A percentile compares a stretch with the other conserved stretches of the same genome.
Conservation (phyloP, 2,329 filamentous ascomycete species). For the Colletotrichum chrysophilum region DNA sequence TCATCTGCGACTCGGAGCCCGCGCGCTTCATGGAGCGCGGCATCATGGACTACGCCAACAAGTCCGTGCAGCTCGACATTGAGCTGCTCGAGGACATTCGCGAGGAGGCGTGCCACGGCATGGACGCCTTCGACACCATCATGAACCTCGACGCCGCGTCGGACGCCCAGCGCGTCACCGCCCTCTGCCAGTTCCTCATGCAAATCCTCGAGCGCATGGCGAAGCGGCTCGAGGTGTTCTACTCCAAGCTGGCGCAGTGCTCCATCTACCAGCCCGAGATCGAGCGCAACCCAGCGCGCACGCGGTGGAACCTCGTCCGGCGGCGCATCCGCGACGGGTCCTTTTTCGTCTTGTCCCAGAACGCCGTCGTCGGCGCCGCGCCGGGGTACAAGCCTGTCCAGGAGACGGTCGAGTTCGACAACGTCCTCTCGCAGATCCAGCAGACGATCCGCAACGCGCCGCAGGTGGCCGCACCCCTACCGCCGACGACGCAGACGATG, state of each 20-base stretch:
- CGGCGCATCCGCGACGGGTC: slow-evolving; percentile 54
- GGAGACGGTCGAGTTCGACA: slow-evolving; percentile 48
- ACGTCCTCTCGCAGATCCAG: slow-evolving; percentile 47
- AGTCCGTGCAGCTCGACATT: slow-evolving; percentile 55
- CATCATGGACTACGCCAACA: slow-evolving; percentile 54
- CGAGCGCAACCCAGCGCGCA: slow-evolving; percentile 57
- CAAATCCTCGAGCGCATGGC: slow-evolving; percentile 59
- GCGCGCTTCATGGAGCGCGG: slow-evolving; percentile 57
- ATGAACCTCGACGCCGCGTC: slow-evolving; percentile 43
- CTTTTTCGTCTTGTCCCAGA: slow-evolving; percentile 53
- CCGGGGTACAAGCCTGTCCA: slow-evolving; percentile 31
- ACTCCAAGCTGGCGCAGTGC: slow-evolving; percentile 52
- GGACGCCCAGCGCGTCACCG: slow-evolving; percentile 41
- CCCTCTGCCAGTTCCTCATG: slow-evolving; percentile 52
- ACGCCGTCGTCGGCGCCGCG: slow-evolving; percentile 33
- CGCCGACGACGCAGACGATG: slow-evolving; percentile 24
- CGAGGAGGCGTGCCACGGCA: slow-evolving; percentile 56
- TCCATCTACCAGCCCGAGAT: slow-evolving; percentile 57
- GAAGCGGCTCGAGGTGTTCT: slow-evolving; percentile 55
- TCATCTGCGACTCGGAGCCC: slow-evolving; percentile 49
- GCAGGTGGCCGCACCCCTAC: slow-evolving; percentile 19
- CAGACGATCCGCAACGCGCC: slow-evolving; percentile 32
- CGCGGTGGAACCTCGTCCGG: slow-evolving; percentile 56
- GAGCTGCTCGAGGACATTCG: slow-evolving; percentile 58
- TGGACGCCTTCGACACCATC: slow-evolving; percentile 58